Conservation (phyloP, 345 rosid species). For the rapeseed (Brassica napus) region Da-Ae NC_063436.1:11223501-11224000, state of each 20-base stretch:
- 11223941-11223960: slow-evolving; percentile 79
- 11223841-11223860: slow-evolving; percentile 79
- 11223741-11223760: slow-evolving; percentile 52
- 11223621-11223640: slow-evolving; percentile 88
- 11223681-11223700: slow-evolving; percentile 73
- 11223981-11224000: slow-evolving; percentile 55
- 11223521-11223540: slow-evolving; percentile 14
- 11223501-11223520: neutral
- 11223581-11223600: slow-evolving; percentile 84
- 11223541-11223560: slow-evolving; percentile 27
- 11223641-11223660: slow-evolving; percentile 63
- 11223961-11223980: slow-evolving; percentile 67
- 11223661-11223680: slow-evolving; percentile 79
- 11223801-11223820: slow-evolving; percentile 75
- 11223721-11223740: slow-evolving; percentile 78
- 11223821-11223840: slow-evolving; percentile 48
- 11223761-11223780: slow-evolving; percentile 60
- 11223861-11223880: slow-evolving; percentile 59
- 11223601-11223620: slow-evolving; percentile 67
- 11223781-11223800: slow-evolving; percentile 64
- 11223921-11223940: slow-evolving; percentile 75
- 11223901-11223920: slow-evolving; percentile 66
- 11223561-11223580: slow-evolving; percentile 85
- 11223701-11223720: slow-evolving; percentile 64
- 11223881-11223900: slow-evolving; percentile 63